These are phyloP conservation scores for Geranium incanum DNA, from an alignment of 441 rosid species.

Conservation along the genomic window DNA sequence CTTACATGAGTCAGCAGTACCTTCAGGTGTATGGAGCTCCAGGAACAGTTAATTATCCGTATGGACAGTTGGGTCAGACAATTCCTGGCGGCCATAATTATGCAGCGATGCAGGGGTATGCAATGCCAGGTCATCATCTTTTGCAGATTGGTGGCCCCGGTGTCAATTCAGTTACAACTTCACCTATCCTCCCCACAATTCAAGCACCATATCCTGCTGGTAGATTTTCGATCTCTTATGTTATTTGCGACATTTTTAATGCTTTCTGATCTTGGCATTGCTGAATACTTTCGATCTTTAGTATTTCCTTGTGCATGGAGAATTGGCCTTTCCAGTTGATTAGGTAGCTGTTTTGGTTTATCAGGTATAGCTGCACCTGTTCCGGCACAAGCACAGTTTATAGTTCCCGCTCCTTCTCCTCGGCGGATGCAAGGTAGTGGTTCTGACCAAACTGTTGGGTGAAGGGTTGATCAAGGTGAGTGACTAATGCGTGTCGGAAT, in stretches of 20 bases:
- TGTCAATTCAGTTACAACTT: conserved; percentile 51
- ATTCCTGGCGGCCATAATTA: conserved; percentile 64
- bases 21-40: conserved; percentile 79
- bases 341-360: conserved; percentile 11
- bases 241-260: not conserved
- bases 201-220: conserved; percentile 78
- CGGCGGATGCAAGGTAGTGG: conserved; percentile 64
- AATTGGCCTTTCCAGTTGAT: not conserved
- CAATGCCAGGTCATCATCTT: conserved; percentile 69
- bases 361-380: conserved; percentile 44
- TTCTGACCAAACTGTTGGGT: conserved; percentile 80
- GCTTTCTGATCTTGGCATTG: too few species aligned
- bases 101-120: conserved; percentile 61
- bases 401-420: conserved; percentile 56
- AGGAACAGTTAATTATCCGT: conserved; percentile 53
- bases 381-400: conserved; percentile 57
- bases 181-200: conserved; percentile 48
- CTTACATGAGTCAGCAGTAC: conserved; percentile 76
- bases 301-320: too few species aligned
- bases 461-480: conserved; percentile 56
- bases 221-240: conserved; percentile 9
- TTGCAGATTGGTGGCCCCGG: conserved; percentile 49
- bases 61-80: conserved; percentile 59
- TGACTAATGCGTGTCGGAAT: not conserved
- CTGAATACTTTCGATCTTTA: too few species aligned